phyloP scores from a whole-genome alignment of 768 basidiomycete genomes.

The Collybiopsis luxurians region DNA sequence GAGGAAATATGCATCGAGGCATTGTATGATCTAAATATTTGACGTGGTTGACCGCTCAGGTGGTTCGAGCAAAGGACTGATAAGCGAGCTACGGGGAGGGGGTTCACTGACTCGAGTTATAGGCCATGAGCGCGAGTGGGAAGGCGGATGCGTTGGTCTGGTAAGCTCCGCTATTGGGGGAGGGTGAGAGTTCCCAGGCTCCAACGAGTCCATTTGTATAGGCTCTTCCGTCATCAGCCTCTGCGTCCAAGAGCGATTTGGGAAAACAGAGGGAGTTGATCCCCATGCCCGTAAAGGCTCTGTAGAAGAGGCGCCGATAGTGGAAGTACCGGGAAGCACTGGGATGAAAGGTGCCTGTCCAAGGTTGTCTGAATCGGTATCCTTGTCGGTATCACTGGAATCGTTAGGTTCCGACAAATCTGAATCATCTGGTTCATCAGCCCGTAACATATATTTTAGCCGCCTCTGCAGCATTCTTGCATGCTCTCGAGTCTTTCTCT shows the following conservation, averaged over 20 bases:
- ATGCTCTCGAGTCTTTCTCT: background rate
- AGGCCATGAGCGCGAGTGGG: background rate
- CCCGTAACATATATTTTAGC: background rate
- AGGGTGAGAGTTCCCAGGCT: background rate
- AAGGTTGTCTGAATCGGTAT: background rate
- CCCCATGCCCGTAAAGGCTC: background rate
- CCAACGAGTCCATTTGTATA: background rate
- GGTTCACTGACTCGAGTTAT: background rate
- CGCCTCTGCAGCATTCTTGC: background rate
- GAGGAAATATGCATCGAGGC: no score
- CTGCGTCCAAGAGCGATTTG: background rate
- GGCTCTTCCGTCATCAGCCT: background rate
- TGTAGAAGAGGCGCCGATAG: background rate
- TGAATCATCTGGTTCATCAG: slow-evolving; percentile 7
- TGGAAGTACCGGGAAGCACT: no score
- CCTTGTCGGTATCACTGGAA: background rate
- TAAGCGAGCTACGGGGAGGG: background rate
- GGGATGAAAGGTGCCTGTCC: background rate
- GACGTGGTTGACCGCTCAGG: background rate
- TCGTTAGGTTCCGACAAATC: background rate
- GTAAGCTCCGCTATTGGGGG: no score
- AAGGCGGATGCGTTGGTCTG: no score
- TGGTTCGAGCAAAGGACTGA: background rate
- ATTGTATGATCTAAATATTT: no score
- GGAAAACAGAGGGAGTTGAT: background rate